Conservation (phyloP, 2,329 filamentous ascomycete genomes). For the Monosporascus sp. region DNA sequence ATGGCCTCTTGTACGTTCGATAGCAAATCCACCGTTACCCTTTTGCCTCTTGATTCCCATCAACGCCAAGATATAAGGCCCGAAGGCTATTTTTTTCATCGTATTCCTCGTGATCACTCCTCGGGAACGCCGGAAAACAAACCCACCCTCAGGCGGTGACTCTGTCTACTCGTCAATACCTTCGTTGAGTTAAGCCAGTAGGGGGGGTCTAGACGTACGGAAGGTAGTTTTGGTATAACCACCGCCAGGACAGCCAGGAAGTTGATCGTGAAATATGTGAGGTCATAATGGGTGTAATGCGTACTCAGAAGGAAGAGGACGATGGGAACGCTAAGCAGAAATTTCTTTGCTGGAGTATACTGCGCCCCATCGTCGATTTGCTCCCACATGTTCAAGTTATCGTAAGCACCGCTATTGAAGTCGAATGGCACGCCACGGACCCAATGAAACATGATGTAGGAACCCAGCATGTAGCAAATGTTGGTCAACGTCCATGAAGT, state of each 20-base stretch:
- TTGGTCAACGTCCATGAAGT: conserved; percentile 98
- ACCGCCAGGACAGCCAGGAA: conserved; percentile 87
- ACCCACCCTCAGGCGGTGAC: conserved; percentile 72
- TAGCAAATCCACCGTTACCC: neutral
- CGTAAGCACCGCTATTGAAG: conserved; percentile 96
- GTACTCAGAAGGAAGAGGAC: conserved; percentile 93
- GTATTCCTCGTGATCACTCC: conserved; percentile 30
- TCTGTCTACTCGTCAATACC: conserved; percentile 43
- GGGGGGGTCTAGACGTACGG: conserved; percentile 55
- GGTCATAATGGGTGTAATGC: conserved; percentile 97
- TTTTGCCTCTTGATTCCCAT: neutral
- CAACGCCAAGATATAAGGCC: conserved; percentile 14
- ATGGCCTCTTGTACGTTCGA: neutral
- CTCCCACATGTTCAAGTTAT: conserved; percentile 99
- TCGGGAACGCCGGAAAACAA: conserved; percentile 66
- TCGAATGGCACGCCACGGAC: conserved; percentile 97
- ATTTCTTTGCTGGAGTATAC: conserved; percentile 98
- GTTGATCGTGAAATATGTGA: conserved; percentile 97
- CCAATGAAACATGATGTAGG: conserved; percentile 99
- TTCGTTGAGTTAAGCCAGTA: conserved; percentile 8
- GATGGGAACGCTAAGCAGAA: conserved; percentile 89
- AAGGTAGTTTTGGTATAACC: conserved; percentile 93
- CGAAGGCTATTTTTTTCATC: neutral
- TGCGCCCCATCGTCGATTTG: conserved; percentile 99
- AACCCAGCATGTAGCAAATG: conserved; percentile 98